phyloP scores from a whole-genome alignment of 106 monocot species.

The Xerophyta viscosa region DNA sequence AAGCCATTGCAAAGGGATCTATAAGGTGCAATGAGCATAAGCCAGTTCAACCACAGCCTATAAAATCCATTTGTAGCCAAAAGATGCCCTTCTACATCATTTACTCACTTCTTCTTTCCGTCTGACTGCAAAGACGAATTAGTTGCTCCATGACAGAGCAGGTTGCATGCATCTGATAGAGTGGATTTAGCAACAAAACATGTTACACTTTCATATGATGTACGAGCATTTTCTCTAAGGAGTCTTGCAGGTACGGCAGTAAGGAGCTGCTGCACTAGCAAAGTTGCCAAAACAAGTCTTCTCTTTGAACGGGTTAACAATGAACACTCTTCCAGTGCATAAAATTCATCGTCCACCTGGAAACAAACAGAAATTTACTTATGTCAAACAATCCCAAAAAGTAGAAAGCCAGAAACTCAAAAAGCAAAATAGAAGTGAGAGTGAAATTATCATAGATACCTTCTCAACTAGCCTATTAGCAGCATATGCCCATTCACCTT shows the following conservation, averaged over 20 bases:
- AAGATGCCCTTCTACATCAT: neutral
- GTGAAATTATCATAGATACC: no score
- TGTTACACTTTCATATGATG: conserved; percentile 45
- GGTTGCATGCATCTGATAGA: conserved; percentile 34
- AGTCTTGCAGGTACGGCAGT: conserved; percentile 52
- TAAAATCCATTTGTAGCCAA: no score
- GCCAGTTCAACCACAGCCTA: no score
- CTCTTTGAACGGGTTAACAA: conserved; percentile 22
- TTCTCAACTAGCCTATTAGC: conserved; percentile 40
- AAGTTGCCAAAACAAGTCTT: conserved; percentile 74
- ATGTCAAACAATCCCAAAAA: no score
- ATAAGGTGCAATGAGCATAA: no score
- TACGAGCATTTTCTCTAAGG: conserved; percentile 38
- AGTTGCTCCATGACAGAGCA: conserved; percentile 15
- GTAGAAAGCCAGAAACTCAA: neutral
- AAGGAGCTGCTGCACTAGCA: conserved; percentile 70
- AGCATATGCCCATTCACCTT: conserved; percentile 4
- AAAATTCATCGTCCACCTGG: conserved; percentile 65
- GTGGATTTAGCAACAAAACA: conserved; percentile 33
- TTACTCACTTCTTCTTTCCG: conserved; percentile 35
- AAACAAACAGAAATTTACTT: conserved; percentile 6
- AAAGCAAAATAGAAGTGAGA: neutral
- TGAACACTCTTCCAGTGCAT: conserved; percentile 37
- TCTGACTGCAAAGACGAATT: conserved; percentile 13
- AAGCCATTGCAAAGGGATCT: no score